A percentile compares a stretch with the other conserved stretches of the same genome.
Conservation (phyloP, 306 rosid species). For the Rosa chinensis region DNA sequence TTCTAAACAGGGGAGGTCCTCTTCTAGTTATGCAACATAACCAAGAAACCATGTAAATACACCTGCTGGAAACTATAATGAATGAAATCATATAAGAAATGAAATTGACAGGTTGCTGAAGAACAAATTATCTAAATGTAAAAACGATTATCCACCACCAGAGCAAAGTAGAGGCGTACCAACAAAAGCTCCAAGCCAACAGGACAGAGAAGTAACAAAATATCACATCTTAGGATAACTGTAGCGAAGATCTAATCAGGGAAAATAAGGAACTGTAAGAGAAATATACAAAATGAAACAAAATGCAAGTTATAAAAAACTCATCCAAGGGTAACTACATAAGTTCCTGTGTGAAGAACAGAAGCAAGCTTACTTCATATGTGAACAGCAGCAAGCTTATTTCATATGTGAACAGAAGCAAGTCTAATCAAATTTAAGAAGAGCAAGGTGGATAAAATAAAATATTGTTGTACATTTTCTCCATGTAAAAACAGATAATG, state of each 20-base stretch:
- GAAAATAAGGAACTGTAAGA: constrained; percentile 20
- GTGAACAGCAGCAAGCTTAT: not conserved
- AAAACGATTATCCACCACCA: constrained; percentile 4
- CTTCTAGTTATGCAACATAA: not conserved
- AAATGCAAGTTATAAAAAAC: not conserved
- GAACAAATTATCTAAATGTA: not conserved
- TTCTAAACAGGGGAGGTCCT: not conserved
- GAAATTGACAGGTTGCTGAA: constrained; percentile 1
- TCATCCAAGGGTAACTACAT: not conserved
- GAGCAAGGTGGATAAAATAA: not conserved
- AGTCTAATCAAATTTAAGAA: not conserved
- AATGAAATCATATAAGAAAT: not conserved
- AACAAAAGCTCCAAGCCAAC: constrained; percentile 74
- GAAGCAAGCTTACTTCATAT: not conserved
- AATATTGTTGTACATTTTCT: not conserved
- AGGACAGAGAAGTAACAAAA: constrained; percentile 76
- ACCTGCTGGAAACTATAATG: not conserved
- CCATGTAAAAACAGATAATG: not conserved
- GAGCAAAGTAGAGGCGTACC: constrained; percentile 46
- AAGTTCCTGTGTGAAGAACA: not conserved
- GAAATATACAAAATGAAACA: not conserved
- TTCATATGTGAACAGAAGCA: not conserved
- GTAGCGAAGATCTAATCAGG: constrained; percentile 84
- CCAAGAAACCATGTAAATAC: not conserved
- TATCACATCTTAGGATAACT: constrained; percentile 78